Evolutionary conservation across 1,284 basidiomycete species (phyloP).

Genomic region (Entoloma clypeatum): DNA sequence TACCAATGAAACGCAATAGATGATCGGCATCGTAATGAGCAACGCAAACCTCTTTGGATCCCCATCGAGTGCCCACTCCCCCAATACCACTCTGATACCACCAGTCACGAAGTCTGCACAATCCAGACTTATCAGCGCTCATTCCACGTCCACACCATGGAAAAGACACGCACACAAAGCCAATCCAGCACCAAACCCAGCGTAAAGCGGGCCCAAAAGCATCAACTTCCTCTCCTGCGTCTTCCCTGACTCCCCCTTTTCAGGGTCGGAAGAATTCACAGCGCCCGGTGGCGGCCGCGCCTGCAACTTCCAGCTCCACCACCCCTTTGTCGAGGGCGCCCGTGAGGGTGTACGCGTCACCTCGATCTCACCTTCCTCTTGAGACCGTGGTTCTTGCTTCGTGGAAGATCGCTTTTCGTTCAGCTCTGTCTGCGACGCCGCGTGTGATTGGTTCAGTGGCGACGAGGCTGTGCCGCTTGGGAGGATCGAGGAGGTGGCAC

Average conservation of each 20-base stretch:
- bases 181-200: conserved; percentile 63
- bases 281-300: conserved; percentile 20
- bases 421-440: conserved; percentile 23
- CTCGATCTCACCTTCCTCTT: conserved; percentile 16
- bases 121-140: conserved; percentile 1
- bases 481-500: conserved; percentile 20
- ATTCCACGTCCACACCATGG: background rate
- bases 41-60: conserved; percentile 60
- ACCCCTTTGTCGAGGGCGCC: conserved; percentile 24
- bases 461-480: no score
- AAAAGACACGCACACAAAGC: conserved; percentile 46
- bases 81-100: conserved; percentile 54
- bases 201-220: conserved; percentile 72
- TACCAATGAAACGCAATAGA: conserved; percentile 72
- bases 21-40: conserved; percentile 58
- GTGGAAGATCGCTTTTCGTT: conserved; percentile 22
- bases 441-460: no score
- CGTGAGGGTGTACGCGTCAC: no score
- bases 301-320: conserved; percentile 40
- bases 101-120: conserved; percentile 52
- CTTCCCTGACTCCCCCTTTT: conserved; percentile 32
- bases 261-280: conserved; percentile 26
- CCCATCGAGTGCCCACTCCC: conserved; percentile 69
- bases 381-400: conserved; percentile 25
- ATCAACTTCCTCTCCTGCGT: conserved; percentile 37